Conservation (phyloP, 2,329 filamentous ascomycete species). For the Xylaria sp. region DNA sequence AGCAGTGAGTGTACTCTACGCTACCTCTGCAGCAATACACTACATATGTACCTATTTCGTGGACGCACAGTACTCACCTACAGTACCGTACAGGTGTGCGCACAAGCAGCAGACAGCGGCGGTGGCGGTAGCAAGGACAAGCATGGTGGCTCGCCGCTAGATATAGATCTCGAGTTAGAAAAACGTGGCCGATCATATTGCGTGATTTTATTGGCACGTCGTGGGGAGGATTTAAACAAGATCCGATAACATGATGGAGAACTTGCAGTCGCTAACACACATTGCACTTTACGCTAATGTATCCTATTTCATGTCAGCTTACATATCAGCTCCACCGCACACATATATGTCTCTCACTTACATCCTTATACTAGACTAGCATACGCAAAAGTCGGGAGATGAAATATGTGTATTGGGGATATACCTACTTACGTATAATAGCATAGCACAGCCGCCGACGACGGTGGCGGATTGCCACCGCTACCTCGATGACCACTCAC, state of each 20-base stretch:
- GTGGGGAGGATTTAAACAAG: not conserved
- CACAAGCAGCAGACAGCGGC: not conserved
- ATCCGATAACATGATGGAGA: slow-evolving; percentile 20
- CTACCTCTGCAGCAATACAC: not conserved
- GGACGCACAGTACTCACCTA: not conserved
- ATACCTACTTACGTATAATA: not conserved
- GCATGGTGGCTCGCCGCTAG: slow-evolving; percentile 20
- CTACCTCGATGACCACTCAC: slow-evolving; percentile 6
- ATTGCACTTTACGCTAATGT: not conserved
- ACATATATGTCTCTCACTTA: not conserved
- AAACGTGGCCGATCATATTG: slow-evolving; percentile 32
- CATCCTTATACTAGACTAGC: not conserved
- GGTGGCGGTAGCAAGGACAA: slow-evolving; percentile 1
- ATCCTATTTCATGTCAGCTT: slow-evolving; percentile 9
- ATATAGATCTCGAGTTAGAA: slow-evolving; percentile 22
- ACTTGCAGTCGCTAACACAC: not conserved
- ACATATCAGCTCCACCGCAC: not conserved
- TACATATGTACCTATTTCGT: not conserved
- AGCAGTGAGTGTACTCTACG: not conserved
- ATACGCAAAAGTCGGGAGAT: not conserved
- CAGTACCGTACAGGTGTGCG: not conserved
- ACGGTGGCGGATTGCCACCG: slow-evolving; percentile 6
- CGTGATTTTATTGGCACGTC: slow-evolving; percentile 26
- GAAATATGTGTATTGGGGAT: not conserved
- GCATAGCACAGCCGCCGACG: slow-evolving; percentile 6